Evolutionary conservation across 176 grass and related monocot species (phyloP).

Genomic region (Lolium rigidum): DNA sequence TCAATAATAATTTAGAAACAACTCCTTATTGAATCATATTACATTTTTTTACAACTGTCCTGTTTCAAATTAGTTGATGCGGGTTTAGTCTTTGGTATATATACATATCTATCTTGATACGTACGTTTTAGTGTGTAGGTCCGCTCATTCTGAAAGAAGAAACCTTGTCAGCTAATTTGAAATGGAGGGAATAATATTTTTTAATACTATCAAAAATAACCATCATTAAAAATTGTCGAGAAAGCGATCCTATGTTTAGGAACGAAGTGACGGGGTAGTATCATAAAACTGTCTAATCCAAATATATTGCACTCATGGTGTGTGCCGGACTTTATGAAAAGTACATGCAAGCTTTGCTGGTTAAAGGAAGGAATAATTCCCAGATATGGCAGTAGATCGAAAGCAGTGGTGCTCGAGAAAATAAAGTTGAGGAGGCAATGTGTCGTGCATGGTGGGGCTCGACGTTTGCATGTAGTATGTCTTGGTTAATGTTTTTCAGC

Average conservation of each 20-base stretch:
- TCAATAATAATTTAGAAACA: too few species aligned
- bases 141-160: too few species aligned
- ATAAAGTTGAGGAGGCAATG: not conserved
- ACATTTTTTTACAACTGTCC: too few species aligned
- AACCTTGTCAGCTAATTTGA: too few species aligned
- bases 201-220: too few species aligned
- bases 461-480: not conserved
- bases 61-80: too few species aligned
- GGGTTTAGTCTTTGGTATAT: too few species aligned
- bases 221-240: too few species aligned
- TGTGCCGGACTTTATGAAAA: conserved; percentile 36
- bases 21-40: too few species aligned
- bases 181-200: too few species aligned
- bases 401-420: not conserved
- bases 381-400: conserved; percentile 28
- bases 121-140: too few species aligned
- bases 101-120: too few species aligned
- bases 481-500: conserved; percentile 28
- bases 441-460: not conserved
- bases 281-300: not conserved
- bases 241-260: not conserved
- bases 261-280: not conserved
- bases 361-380: conserved; percentile 15
- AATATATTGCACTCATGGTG: conserved; percentile 30
- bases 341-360: not conserved